Conservation (phyloP, 2,329 filamentous ascomycete genomes). For the Xylaria sp. region DNA sequence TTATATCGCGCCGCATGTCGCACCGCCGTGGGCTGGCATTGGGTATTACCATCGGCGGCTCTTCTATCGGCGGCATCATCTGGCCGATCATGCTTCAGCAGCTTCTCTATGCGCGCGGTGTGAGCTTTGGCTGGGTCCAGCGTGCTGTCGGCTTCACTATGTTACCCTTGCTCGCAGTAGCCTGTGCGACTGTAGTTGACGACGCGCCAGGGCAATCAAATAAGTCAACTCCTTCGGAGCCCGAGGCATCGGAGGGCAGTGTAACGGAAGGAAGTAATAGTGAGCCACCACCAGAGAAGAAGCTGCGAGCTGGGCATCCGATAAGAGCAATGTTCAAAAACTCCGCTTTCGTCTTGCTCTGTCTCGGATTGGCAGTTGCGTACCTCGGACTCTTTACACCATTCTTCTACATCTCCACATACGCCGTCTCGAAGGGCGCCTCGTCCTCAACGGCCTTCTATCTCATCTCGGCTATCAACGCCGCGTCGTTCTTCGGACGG, state of each 20-base stretch:
- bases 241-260: slow-evolving; percentile 11
- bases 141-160: slow-evolving; percentile 55
- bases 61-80: slow-evolving; percentile 50
- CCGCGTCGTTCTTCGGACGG: slow-evolving; percentile 52
- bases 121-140: slow-evolving; percentile 48
- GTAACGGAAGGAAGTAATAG: slow-evolving; percentile 8
- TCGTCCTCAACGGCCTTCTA: slow-evolving; percentile 51
- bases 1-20: slow-evolving; percentile 43
- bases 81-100: slow-evolving; percentile 50
- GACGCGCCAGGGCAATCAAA: slow-evolving; percentile 1
- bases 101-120: slow-evolving; percentile 42
- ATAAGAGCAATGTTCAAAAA: slow-evolving; percentile 39
- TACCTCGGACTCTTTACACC: slow-evolving; percentile 55
- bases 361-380: slow-evolving; percentile 50
- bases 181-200: slow-evolving; percentile 45
- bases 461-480: slow-evolving; percentile 53
- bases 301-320: slow-evolving; percentile 17
- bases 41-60: slow-evolving; percentile 43
- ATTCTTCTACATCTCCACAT: slow-evolving; percentile 52
- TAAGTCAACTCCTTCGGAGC: background rate
- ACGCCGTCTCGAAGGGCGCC: slow-evolving; percentile 42
- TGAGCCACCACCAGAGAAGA: slow-evolving; percentile 7
- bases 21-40: slow-evolving; percentile 42
- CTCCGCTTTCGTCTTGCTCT: slow-evolving; percentile 43
- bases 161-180: slow-evolving; percentile 51